Percentiles rank a stretch among this genome's conserved stretches.
Conservation (phyloP, 2,329 filamentous ascomycete genomes). For the Cladobotryum mycophilum region DNA sequence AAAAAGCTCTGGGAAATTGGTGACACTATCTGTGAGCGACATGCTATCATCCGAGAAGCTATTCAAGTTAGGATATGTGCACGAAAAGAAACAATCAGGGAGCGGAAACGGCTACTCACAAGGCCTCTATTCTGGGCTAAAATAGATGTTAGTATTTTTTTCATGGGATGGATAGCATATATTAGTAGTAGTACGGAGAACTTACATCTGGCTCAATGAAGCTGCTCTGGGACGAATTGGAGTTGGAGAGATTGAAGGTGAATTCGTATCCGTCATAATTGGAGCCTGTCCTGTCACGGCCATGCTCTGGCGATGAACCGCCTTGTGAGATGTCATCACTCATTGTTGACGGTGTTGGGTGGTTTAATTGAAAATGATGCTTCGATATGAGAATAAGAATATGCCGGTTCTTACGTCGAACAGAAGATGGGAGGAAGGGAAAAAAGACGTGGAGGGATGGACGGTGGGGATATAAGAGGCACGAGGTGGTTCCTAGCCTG, state of each 20-base stretch:
- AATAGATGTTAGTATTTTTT: no score
- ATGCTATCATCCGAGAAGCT: slow-evolving; percentile 10
- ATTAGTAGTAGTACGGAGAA: slow-evolving; percentile 2
- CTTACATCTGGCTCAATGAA: slow-evolving; percentile 30
- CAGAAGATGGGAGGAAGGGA: no score
- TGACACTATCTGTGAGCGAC: slow-evolving; percentile 37
- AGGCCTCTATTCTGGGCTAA: no score
- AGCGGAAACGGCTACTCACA: no score
- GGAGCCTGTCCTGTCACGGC: background rate
- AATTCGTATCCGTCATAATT: slow-evolving; percentile 22
- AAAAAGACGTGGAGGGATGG: no score
- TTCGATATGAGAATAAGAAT: no score
- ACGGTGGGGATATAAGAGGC: no score
- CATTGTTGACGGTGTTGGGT: background rate
- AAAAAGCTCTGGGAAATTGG: slow-evolving; percentile 36
- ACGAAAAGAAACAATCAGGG: no score
- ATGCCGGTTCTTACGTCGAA: no score
- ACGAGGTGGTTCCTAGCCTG: no score
- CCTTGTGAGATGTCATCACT: background rate
- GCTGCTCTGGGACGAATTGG: slow-evolving; percentile 22
- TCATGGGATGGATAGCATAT: no score
- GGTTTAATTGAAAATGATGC: no score
- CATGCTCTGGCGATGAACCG: background rate
- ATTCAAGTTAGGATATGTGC: background rate
- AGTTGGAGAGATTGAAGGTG: slow-evolving; percentile 25